These are phyloP conservation scores for Comarum palustre DNA, from an alignment of 306 rosid species.

Conservation along the genomic window DNA sequence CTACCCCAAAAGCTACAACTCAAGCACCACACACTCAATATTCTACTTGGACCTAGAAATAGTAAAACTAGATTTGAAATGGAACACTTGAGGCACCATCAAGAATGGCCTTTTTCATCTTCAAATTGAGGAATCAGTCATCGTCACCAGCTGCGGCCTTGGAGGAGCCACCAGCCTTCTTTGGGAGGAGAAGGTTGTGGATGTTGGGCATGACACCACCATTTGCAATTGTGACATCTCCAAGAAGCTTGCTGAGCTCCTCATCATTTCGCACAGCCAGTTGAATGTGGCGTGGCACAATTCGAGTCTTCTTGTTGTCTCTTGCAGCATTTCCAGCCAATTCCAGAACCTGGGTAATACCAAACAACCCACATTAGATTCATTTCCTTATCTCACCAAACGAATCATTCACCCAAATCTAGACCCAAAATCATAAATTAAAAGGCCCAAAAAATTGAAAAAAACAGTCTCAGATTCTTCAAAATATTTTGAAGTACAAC, in stretches of 20 bases:
- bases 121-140: slow-evolving; percentile 43
- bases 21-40: slow-evolving; percentile 20
- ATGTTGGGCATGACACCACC: slow-evolving; percentile 98
- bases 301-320: slow-evolving; percentile 89
- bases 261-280: slow-evolving; percentile 80
- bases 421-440: no score
- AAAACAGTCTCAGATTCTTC: neutral
- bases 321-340: slow-evolving; percentile 92
- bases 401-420: neutral
- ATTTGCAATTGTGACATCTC: slow-evolving; percentile 81
- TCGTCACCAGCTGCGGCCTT: slow-evolving; percentile 59
- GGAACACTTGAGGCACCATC: neutral
- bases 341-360: slow-evolving; percentile 63
- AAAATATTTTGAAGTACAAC: neutral
- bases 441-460: neutral
- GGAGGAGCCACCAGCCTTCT: slow-evolving; percentile 65
- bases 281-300: slow-evolving; percentile 84
- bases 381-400: neutral
- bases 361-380: neutral
- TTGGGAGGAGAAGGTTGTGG: slow-evolving; percentile 73
- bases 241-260: slow-evolving; percentile 84
- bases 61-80: neutral
- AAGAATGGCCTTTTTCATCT: neutral
- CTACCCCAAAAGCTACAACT: slow-evolving; percentile 15
- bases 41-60: neutral